phyloP scores from a whole-genome alignment of 495 filamentous ascomycete species.

The Trypethelium eluteriae region DNA sequence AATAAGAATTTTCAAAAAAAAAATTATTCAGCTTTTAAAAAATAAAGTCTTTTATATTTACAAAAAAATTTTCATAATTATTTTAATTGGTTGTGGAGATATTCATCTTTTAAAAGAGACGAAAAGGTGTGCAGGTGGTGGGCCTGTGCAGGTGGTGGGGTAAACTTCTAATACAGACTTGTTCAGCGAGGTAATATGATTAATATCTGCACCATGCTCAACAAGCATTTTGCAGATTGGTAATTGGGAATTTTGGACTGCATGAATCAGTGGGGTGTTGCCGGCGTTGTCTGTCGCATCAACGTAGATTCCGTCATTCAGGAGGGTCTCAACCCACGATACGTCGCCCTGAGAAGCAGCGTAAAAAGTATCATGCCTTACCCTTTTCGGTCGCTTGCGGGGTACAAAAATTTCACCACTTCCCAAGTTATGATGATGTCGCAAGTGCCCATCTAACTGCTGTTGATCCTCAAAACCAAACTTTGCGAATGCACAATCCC shows the following conservation, averaged over 20 bases:
- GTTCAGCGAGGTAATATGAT: neutral
- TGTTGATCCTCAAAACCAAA: constrained; percentile 1
- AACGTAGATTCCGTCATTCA: constrained; percentile 3
- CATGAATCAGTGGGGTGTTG: neutral
- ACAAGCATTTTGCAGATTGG: neutral
- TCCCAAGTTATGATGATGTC: neutral
- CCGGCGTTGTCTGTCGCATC: neutral
- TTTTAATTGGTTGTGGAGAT: too few relatives aligned
- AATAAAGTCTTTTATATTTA: too few relatives aligned
- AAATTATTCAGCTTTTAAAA: too few relatives aligned
- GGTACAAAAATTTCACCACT: neutral
- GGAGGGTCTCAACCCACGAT: neutral
- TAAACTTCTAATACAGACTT: too few relatives aligned
- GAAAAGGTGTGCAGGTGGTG: too few relatives aligned
- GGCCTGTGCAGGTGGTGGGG: too few relatives aligned
- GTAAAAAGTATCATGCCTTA: neutral
- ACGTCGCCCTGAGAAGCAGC: constrained; percentile 7
- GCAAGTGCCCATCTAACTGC: neutral
- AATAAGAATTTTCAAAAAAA: too few relatives aligned
- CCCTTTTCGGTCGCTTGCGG: neutral
- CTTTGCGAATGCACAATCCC: constrained; percentile 7
- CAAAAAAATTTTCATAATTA: too few relatives aligned
- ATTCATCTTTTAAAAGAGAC: too few relatives aligned
- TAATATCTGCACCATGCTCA: neutral
- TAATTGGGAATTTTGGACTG: neutral